Conservation (phyloP, 352 stramenopile genomes). For the Phytophthora pistaciae region DNA sequence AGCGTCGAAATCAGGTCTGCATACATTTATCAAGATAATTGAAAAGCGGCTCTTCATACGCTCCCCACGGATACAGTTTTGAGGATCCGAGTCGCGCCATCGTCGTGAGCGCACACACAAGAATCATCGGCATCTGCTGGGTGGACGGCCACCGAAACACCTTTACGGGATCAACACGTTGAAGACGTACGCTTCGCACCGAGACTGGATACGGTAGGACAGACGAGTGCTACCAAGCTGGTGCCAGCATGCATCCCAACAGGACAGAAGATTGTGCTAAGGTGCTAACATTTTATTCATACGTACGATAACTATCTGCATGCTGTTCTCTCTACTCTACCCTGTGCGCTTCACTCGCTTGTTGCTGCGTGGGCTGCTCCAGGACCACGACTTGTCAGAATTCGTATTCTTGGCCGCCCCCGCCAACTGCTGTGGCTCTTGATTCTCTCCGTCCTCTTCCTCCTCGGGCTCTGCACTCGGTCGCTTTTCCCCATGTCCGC, state of each 20-base stretch:
- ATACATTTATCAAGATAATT: no score
- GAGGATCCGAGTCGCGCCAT: constrained; percentile 2
- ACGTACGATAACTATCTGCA: constrained; percentile 1
- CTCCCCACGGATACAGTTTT: constrained; percentile 14
- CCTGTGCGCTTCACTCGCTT: constrained; percentile 30
- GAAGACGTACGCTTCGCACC: background rate
- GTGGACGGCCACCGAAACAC: constrained; percentile 2
- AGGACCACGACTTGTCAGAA: constrained; percentile 13
- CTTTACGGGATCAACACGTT: constrained; percentile 6
- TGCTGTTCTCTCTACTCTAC: constrained; percentile 4
- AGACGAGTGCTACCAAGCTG: background rate
- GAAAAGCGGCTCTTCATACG: no score
- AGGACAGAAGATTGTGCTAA: background rate
- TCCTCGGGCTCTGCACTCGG: constrained; percentile 20
- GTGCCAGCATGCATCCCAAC: no score
- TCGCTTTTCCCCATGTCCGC: constrained; percentile 20
- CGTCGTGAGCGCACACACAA: constrained; percentile 4
- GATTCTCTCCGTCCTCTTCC: constrained; percentile 23
- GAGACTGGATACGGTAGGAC: background rate
- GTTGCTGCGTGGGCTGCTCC: constrained; percentile 25
- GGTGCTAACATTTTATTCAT: background rate
- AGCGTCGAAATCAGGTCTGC: no score
- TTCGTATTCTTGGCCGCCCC: constrained; percentile 4
- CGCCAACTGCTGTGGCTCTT: constrained; percentile 43
- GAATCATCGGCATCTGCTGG: background rate